phyloP scores from a whole-genome alignment of 2,329 filamentous ascomycete species.

The Hansfordia pulvinata region DNA sequence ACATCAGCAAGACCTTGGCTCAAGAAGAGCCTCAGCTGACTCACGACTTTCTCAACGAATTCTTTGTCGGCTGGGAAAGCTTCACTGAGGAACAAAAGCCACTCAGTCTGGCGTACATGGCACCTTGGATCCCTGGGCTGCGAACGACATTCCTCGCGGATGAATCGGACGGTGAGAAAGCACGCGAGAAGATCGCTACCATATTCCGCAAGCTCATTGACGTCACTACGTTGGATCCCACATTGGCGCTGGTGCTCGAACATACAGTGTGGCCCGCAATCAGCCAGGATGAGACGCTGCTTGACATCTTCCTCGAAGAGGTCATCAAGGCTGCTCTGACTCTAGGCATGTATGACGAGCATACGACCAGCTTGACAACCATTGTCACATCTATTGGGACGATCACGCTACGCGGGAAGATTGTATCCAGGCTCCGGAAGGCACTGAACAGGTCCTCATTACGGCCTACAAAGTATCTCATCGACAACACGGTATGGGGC shows the following conservation, averaged over 20 bases:
- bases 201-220: slow-evolving; percentile 56
- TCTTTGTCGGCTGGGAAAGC: slow-evolving; percentile 60
- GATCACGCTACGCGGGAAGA: slow-evolving; percentile 49
- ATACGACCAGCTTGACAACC: slow-evolving; percentile 45
- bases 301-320: slow-evolving; percentile 56
- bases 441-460: slow-evolving; percentile 53
- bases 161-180: slow-evolving; percentile 51
- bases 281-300: slow-evolving; percentile 47
- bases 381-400: slow-evolving; percentile 51
- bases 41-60: slow-evolving; percentile 57
- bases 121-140: slow-evolving; percentile 52
- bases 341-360: slow-evolving; percentile 42
- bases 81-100: slow-evolving; percentile 55
- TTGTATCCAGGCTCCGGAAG: slow-evolving; percentile 52
- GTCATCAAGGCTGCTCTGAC: slow-evolving; percentile 48
- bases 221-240: slow-evolving; percentile 45
- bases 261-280: slow-evolving; percentile 54
- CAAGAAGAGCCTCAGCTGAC: slow-evolving; percentile 52
- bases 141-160: slow-evolving; percentile 43
- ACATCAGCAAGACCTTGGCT: slow-evolving; percentile 51
- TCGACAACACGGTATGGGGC: slow-evolving; percentile 56
- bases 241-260: slow-evolving; percentile 45
- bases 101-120: slow-evolving; percentile 55
- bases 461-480: slow-evolving; percentile 49
- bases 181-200: slow-evolving; percentile 47